phyloP scores from a whole-genome alignment of 768 basidiomycete species.

The Trametes maxima region DNA sequence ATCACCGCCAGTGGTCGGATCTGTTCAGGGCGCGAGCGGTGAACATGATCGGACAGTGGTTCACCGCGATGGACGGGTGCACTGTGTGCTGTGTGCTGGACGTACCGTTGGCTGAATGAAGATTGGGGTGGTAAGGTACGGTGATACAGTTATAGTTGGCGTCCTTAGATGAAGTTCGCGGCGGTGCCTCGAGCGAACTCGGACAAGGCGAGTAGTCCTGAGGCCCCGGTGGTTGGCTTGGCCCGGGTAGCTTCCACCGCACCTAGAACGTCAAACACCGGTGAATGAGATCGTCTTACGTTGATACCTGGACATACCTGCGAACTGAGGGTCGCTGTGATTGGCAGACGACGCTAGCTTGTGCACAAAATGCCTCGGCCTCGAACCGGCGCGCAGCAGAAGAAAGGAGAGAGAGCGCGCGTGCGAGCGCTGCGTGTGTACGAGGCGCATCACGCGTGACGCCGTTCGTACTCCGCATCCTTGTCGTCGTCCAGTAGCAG shows the following conservation, averaged over 20 bases:
- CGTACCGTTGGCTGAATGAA: slow-evolving; percentile 7
- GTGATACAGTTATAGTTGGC: slow-evolving; percentile 6
- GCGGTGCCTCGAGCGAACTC: slow-evolving; percentile 1
- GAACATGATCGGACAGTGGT: neutral
- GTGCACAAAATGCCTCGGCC: neutral
- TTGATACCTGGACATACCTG: neutral
- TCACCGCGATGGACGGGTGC: neutral
- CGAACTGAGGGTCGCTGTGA: neutral
- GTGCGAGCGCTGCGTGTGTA: neutral
- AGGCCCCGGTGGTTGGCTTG: neutral
- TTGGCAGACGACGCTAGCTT: slow-evolving; percentile 7
- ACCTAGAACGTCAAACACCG: slow-evolving; percentile 9
- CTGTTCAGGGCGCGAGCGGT: slow-evolving; percentile 6
- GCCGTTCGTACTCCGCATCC: neutral
- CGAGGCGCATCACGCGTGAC: slow-evolving; percentile 13
- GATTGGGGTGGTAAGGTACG: neutral
- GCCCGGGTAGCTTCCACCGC: neutral
- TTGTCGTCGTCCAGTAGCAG: neutral
- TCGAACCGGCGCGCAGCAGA: slow-evolving; percentile 10
- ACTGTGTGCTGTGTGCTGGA: neutral
- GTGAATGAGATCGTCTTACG: slow-evolving; percentile 8
- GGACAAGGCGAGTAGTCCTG: neutral
- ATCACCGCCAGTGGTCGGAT: slow-evolving; percentile 1
- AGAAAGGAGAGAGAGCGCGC: neutral
- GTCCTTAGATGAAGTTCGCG: neutral